Percentiles rank a stretch among this genome's conserved stretches.
Evolutionary conservation across 1,284 basidiomycete genomes (phyloP).

Genomic region (Rhodofomes roseus): DNA sequence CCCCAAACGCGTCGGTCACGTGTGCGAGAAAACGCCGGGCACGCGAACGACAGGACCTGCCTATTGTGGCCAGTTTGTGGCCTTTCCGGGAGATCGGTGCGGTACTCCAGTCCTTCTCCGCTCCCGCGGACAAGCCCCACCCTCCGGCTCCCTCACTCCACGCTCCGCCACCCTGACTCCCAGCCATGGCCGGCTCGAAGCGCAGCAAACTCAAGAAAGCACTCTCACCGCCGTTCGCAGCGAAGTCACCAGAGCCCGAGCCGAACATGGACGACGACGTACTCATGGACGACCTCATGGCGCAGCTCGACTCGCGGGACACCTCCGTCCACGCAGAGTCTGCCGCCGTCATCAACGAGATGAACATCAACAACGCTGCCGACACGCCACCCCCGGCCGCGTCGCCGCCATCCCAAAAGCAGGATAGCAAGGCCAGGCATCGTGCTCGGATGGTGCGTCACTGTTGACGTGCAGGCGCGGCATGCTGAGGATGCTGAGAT

Average conservation of each 20-base stretch:
- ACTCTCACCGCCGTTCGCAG: conserved; percentile 23
- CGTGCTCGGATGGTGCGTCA: conserved; percentile 71
- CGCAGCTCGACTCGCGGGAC: conserved; percentile 66
- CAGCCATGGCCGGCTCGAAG: conserved; percentile 39
- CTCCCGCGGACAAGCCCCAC: background rate
- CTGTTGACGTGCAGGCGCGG: conserved; percentile 1
- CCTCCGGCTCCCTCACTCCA: background rate
- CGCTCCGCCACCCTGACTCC: background rate
- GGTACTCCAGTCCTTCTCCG: background rate
- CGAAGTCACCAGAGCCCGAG: conserved; percentile 12
- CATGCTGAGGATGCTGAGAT: background rate
- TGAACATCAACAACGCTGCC: conserved; percentile 39
- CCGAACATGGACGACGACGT: conserved; percentile 37
- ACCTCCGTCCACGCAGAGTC: conserved; percentile 46
- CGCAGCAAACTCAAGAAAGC: conserved; percentile 51
- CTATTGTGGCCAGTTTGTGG: background rate
- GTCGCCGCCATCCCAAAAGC: conserved; percentile 36
- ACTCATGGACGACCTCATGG: conserved; percentile 68
- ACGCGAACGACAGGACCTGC: conserved; percentile 4
- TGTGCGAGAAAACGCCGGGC: background rate
- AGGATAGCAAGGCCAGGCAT: conserved; percentile 71
- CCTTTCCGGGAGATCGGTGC: background rate
- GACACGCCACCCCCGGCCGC: conserved; percentile 30
- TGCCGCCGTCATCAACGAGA: conserved; percentile 44
- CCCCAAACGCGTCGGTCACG: conserved; percentile 4